phyloP scores from a whole-genome alignment of 1,284 basidiomycete genomes.

The Omphalotus olearius region DNA sequence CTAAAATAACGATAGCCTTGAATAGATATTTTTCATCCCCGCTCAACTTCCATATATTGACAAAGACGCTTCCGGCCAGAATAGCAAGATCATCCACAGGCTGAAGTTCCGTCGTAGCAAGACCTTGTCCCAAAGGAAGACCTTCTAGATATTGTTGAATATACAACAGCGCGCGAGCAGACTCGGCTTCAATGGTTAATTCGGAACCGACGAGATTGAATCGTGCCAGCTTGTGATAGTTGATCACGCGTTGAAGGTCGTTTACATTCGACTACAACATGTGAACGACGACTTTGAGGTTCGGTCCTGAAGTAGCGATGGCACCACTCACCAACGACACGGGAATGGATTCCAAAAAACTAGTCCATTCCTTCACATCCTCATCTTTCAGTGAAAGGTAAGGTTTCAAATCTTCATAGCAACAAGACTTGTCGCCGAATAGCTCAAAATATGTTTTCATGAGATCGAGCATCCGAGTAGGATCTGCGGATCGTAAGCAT shows the following conservation, averaged over 20 bases:
- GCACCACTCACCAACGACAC: slow-evolving; percentile 43
- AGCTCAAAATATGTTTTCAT: slow-evolving; percentile 66
- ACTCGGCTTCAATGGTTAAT: slow-evolving; percentile 54
- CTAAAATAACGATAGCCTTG: slow-evolving; percentile 60
- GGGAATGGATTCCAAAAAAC: slow-evolving; percentile 47
- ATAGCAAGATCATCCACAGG: slow-evolving; percentile 83
- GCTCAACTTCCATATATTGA: slow-evolving; percentile 59
- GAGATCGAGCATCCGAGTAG: slow-evolving; percentile 37
- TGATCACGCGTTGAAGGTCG: slow-evolving; percentile 60
- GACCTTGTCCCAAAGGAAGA: slow-evolving; percentile 58
- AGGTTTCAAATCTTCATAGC: slow-evolving; percentile 78
- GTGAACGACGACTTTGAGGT: neutral
- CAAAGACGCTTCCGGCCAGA: slow-evolving; percentile 64
- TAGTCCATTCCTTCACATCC: slow-evolving; percentile 46
- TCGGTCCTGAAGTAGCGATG: neutral
- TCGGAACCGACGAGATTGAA: slow-evolving; percentile 45
- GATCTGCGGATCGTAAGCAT: slow-evolving; percentile 30
- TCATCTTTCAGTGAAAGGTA: slow-evolving; percentile 51
- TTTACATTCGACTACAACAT: slow-evolving; percentile 37
- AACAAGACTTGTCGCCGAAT: slow-evolving; percentile 79
- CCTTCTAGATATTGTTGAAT: slow-evolving; percentile 58
- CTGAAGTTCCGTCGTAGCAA: slow-evolving; percentile 79
- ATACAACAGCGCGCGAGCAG: slow-evolving; percentile 46
- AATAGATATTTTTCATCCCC: slow-evolving; percentile 55
- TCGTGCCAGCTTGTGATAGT: slow-evolving; percentile 68